Percentiles rank a stretch among this genome's conserved stretches.
Conservation (phyloP, 768 basidiomycete genomes). For the Trametes gibbosa region DNA sequence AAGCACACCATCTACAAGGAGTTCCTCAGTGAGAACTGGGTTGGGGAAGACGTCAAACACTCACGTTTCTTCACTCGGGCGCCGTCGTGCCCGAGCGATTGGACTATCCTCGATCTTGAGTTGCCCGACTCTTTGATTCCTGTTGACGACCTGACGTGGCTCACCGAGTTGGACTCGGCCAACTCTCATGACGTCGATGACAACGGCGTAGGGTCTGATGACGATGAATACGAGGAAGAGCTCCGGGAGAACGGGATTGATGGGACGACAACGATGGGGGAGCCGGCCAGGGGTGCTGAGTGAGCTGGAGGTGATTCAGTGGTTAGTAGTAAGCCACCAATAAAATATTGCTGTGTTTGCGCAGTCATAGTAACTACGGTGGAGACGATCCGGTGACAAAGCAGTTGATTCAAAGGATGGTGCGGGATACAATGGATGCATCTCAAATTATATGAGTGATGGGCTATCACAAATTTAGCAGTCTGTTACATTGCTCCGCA, state of each 20-base stretch:
- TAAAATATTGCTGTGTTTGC: too few species aligned
- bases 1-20: conserved; percentile 1
- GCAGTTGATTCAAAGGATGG: too few species aligned
- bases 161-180: neutral
- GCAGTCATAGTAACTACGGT: too few species aligned
- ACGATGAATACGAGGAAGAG: neutral
- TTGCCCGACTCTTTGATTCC: neutral
- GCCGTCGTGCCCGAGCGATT: neutral
- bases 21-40: neutral
- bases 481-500: neutral
- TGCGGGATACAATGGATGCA: too few species aligned
- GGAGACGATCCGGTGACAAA: too few species aligned
- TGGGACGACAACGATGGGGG: too few species aligned
- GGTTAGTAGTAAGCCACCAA: too few species aligned
- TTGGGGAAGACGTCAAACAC: neutral
- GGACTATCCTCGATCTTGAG: neutral
- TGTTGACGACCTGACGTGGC: neutral
- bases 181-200: neutral
- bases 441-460: too few species aligned
- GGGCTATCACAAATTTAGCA: too few species aligned
- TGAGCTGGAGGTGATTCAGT: too few species aligned
- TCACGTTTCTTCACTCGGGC: neutral
- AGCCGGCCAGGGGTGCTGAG: too few species aligned
- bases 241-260: too few species aligned
- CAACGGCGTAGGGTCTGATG: neutral